These are phyloP conservation scores for Hymenoscyphus fraxineus DNA, from an alignment of 2,329 filamentous ascomycete species.

Conservation along the genomic window DNA sequence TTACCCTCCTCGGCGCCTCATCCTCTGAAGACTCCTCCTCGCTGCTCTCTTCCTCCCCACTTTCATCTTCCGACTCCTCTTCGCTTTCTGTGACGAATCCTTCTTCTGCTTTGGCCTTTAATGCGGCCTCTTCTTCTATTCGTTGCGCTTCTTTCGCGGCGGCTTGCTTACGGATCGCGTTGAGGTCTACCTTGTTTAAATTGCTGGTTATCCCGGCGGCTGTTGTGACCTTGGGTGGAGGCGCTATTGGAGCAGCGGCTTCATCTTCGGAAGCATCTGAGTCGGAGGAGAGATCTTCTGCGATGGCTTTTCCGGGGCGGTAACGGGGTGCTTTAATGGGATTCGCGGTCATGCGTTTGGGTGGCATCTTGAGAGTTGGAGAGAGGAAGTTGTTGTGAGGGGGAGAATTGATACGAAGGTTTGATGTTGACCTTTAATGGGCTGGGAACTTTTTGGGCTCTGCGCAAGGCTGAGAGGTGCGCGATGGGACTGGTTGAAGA, in stretches of 20 bases:
- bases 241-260: slow-evolving; percentile 39
- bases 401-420: neutral
- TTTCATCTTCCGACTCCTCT: slow-evolving; percentile 32
- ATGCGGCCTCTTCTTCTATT: slow-evolving; percentile 42
- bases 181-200: slow-evolving; percentile 50
- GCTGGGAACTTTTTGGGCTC: neutral
- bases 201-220: slow-evolving; percentile 54
- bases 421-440: neutral
- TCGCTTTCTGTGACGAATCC: slow-evolving; percentile 61
- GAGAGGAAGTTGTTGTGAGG: neutral
- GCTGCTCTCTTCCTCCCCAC: slow-evolving; percentile 50
- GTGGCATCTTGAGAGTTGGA: slow-evolving; percentile 48
- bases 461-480: neutral
- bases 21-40: slow-evolving; percentile 45
- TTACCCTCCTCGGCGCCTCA: slow-evolving; percentile 51
- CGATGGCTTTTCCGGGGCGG: slow-evolving; percentile 74
- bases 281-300: slow-evolving; percentile 42
- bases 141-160: slow-evolving; percentile 46
- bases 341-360: slow-evolving; percentile 91
- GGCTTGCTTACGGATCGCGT: slow-evolving; percentile 44
- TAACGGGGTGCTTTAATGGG: slow-evolving; percentile 76
- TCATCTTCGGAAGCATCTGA: slow-evolving; percentile 50
- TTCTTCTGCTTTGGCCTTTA: slow-evolving; percentile 48
- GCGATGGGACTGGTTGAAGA: neutral
- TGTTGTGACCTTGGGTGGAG: slow-evolving; percentile 54